phyloP scores from a whole-genome alignment of 1,139 yeast genomes.

The Suhomyces chickasaworum region DNA sequence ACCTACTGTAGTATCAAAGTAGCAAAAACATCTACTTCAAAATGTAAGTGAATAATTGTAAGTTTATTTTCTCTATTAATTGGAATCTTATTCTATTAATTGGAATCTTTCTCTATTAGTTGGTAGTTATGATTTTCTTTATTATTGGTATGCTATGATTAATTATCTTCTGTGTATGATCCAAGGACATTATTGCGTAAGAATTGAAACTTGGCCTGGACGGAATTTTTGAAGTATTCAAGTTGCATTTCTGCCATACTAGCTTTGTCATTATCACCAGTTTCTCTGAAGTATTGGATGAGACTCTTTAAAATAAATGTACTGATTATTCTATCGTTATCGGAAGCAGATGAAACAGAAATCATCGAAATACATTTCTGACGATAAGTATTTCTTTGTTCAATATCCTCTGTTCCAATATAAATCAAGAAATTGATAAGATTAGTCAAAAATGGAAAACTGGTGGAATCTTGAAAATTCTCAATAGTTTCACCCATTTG shows the following conservation, averaged over 20 bases:
- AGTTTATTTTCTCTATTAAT: no score
- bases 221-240: conserved; percentile 19
- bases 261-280: conserved; percentile 28
- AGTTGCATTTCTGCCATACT: conserved; percentile 28
- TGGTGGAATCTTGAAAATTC: conserved; percentile 12
- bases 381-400: conserved; percentile 19
- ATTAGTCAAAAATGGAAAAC: conserved; percentile 22
- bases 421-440: conserved; percentile 22
- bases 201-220: conserved; percentile 22
- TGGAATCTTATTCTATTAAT: no score
- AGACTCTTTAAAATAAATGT: conserved; percentile 26
- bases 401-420: conserved; percentile 19
- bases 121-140: no score
- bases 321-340: conserved; percentile 25
- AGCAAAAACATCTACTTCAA: no score
- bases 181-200: conserved; percentile 12
- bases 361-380: conserved; percentile 20
- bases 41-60: no score
- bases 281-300: conserved; percentile 18
- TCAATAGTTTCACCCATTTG: conserved; percentile 14
- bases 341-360: conserved; percentile 19
- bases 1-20: not conserved
- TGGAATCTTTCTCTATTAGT: no score
- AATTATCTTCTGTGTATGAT: not conserved
- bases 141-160: no score